Conservation (phyloP, 345 rosid species). For the Erucastrum elatum region DNA sequence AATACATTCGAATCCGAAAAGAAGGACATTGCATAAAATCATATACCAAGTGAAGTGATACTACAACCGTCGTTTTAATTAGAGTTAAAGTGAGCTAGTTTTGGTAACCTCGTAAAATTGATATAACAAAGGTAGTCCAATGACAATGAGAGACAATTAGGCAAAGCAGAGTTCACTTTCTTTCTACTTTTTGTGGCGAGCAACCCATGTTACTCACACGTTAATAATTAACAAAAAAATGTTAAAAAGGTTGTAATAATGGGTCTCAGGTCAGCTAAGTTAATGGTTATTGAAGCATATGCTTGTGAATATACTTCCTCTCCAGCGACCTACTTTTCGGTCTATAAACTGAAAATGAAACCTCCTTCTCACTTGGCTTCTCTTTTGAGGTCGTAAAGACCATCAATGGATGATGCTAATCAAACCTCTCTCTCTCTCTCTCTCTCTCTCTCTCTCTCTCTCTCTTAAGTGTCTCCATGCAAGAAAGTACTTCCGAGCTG, state of each 20-base stretch:
- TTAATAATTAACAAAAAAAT: conserved; percentile 1
- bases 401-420: conserved; percentile 31
- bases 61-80: not conserved
- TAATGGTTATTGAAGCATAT: conserved; percentile 37
- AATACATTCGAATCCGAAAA: not conserved
- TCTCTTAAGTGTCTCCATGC: too few relatives aligned
- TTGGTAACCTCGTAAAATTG: conserved; percentile 23
- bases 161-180: conserved; percentile 7
- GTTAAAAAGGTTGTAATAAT: conserved; percentile 26
- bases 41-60: not conserved
- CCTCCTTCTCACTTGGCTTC: conserved; percentile 28
- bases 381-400: conserved; percentile 31
- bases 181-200: conserved; percentile 20
- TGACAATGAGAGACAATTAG: conserved; percentile 19
- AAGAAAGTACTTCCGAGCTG: too few relatives aligned
- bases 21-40: not conserved
- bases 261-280: conserved; percentile 36
- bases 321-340: not conserved
- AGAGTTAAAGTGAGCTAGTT: not conserved
- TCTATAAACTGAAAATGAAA: conserved; percentile 30
- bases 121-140: conserved; percentile 16
- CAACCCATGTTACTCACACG: conserved; percentile 28
- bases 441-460: too few relatives aligned
- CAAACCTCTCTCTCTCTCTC: not conserved
- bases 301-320: conserved; percentile 34